A percentile compares a stretch with the other conserved stretches of the same genome.
Conservation (phyloP, 306 rosid species). For the Aeschynomene evenia region DNA sequence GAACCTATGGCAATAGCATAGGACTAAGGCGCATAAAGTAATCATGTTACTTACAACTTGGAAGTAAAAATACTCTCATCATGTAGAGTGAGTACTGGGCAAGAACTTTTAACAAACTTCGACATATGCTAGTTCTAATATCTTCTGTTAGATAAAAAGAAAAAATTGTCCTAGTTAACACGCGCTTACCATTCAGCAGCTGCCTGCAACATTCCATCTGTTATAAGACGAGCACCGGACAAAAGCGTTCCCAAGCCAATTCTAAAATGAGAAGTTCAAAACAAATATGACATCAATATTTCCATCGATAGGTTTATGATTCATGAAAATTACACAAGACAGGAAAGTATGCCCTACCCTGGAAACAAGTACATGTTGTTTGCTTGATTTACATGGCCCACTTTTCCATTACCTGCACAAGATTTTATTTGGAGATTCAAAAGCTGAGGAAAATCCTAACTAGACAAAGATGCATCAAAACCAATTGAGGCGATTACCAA, state of each 20-base stretch:
- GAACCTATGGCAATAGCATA: constrained; percentile 19
- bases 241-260: constrained; percentile 93
- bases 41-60: neutral
- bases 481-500: constrained; percentile 56
- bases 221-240: constrained; percentile 84
- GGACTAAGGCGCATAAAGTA: constrained; percentile 8
- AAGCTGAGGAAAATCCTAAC: constrained; percentile 14
- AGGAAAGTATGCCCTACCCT: constrained; percentile 56
- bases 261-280: constrained; percentile 50
- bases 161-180: constrained; percentile 3
- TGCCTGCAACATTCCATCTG: constrained; percentile 97
- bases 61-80: neutral
- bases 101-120: constrained; percentile 13
- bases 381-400: constrained; percentile 98
- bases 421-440: constrained; percentile 21
- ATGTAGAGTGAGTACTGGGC: neutral
- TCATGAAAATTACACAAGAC: constrained; percentile 17
- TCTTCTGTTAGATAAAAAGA: constrained; percentile 1
- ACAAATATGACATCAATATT: constrained; percentile 11
- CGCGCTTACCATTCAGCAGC: constrained; percentile 85
- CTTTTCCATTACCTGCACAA: constrained; percentile 75
- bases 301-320: constrained; percentile 6
- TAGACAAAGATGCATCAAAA: constrained; percentile 20
- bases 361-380: constrained; percentile 99
- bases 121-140: neutral